These are phyloP conservation scores for Lactarius sp. DNA, from an alignment of 768 basidiomycete species.

Conservation along the genomic window DNA sequence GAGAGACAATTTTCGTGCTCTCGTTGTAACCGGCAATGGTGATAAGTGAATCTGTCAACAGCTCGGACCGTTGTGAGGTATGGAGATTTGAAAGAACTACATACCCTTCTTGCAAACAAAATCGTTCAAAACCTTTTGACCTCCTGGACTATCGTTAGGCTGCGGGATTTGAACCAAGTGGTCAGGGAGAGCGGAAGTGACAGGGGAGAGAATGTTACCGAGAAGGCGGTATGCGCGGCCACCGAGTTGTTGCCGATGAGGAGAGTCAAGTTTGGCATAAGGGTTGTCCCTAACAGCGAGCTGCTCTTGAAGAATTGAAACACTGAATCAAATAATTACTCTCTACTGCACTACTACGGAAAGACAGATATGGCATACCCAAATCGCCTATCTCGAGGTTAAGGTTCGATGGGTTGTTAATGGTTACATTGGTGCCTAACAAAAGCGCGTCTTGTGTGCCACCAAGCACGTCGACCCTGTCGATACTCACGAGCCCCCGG, in stretches of 20 bases:
- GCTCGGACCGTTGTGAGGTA: background rate
- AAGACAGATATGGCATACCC: conserved; percentile 38
- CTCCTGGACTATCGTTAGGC: conserved; percentile 58
- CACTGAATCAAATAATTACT: conserved; percentile 33
- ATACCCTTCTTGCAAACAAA: conserved; percentile 59
- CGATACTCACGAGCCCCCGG: conserved; percentile 50
- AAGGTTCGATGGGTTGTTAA: conserved; percentile 65
- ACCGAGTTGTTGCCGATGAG: conserved; percentile 57
- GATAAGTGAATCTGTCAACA: conserved; percentile 46
- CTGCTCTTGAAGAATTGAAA: conserved; percentile 53
- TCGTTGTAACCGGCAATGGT: conserved; percentile 53
- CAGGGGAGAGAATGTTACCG: conserved; percentile 28
- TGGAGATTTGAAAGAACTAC: background rate
- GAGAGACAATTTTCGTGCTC: conserved; percentile 55
- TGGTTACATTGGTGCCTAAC: conserved; percentile 56
- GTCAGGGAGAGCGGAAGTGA: background rate
- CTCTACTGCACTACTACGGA: background rate
- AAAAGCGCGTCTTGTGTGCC: conserved; percentile 55
- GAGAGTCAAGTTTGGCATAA: conserved; percentile 56
- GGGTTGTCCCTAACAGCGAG: conserved; percentile 51
- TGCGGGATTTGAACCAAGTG: conserved; percentile 28
- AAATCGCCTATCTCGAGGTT: conserved; percentile 58
- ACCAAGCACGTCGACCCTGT: conserved; percentile 59
- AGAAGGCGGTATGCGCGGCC: conserved; percentile 45
- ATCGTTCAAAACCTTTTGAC: conserved; percentile 57